These are phyloP conservation scores for Castanospermum australe DNA, from an alignment of 306 rosid species.

Conservation along the genomic window DNA sequence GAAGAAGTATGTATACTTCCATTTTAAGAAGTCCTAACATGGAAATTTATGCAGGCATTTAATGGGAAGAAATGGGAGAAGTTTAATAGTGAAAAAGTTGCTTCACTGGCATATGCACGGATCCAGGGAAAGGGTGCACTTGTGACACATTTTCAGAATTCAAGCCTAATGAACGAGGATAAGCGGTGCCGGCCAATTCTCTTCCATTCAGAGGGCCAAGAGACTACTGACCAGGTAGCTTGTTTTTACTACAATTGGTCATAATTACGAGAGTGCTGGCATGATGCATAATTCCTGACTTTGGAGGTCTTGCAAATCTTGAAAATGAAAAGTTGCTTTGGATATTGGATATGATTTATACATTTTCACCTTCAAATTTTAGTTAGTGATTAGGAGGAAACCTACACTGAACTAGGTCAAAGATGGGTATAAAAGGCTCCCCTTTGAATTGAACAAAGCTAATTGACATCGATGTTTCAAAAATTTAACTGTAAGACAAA, in stretches of 20 bases:
- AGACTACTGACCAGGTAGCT: conserved; percentile 65
- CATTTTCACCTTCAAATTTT: not conserved
- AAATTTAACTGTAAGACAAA: not conserved
- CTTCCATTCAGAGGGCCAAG: conserved; percentile 88
- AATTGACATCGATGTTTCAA: not conserved
- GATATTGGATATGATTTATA: not conserved
- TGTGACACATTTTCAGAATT: conserved; percentile 90
- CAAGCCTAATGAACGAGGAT: conserved; percentile 94
- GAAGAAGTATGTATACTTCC: not conserved
- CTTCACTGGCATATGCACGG: conserved; percentile 89
- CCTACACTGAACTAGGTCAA: not conserved
- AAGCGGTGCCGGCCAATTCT: conserved; percentile 92
- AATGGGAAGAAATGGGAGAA: conserved; percentile 95
- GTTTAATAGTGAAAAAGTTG: conserved; percentile 91
- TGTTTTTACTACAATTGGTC: not conserved
- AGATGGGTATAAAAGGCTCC: not conserved
- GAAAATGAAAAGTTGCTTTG: not conserved
- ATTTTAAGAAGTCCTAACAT: not conserved
- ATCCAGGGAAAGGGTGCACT: conserved; percentile 94
- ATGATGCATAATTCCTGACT: not conserved
- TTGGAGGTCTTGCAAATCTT: not conserved
- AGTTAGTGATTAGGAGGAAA: not conserved
- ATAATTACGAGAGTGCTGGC: not conserved
- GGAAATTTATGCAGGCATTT: conserved; percentile 61
- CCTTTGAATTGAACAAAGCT: not conserved